Evolutionary conservation across 202 grass and related monocot genomes (phyloP), one percentile per base, ranked within the genome.

Genomic region (Saccharum hybrid): DNA sequence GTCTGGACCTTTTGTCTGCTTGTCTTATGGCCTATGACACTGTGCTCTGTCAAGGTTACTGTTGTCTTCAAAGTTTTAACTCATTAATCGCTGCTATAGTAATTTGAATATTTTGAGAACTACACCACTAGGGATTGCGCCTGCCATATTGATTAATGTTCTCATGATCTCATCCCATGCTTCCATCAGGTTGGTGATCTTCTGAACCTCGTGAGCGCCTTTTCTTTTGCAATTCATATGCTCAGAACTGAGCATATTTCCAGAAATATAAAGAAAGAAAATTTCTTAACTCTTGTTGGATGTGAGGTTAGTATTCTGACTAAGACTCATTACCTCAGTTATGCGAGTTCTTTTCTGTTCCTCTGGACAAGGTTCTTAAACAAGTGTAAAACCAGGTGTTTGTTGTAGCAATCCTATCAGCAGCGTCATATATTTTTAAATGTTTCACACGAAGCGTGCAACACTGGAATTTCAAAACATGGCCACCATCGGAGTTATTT

Each of bases 151-250:
- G 26, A 84, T 64, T 64, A 78, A n/a, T 72, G 48, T 75, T 75
- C 28, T 38, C n/a, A 45, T 75, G 48, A 61, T 78, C 28, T 45
- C n/a, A 31, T 71, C 70, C 10, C 19, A 18, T 67, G 46, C 68
- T 72, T 36, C 83, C 31, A 65, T 68, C 85, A 98, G 91, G 81
- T 90, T 56, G 96, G 96, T 61, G 96, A 96, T 92, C 61, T 96
- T 73, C 78, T 96, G 21, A 98, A 85, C 87, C 82, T 94, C 13
- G 13, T 98, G 39, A 98, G 93, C 33, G 84, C 96, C 4, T 85
- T 94, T 64, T 86, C 81, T 85, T 96, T 98, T 76, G 96, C 85
- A 66, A 92, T 96, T 68, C 89, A 98, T 83, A 96, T 98, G 89
- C 83, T 98, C 45, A 94, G 91, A 73, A 96, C 93, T 5, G 93